Base-by-base conservation (phyloP, 148 eudicot species). In the Polygonum aviculare region DNA sequence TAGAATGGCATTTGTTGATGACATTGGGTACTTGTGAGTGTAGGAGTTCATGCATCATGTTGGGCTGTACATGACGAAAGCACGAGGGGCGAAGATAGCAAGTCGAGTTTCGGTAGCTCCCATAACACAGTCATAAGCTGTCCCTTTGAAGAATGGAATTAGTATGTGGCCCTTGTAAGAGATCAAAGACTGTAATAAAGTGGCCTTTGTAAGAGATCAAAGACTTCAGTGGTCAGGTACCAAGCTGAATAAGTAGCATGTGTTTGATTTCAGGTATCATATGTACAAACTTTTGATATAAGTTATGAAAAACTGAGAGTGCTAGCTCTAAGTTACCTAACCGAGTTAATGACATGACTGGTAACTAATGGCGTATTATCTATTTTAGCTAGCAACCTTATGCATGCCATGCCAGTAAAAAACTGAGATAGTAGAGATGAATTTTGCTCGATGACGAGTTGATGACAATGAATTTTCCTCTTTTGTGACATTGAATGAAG, bases 31-130 rank as follows among this genome's bases (percentile, higher is more conserved):
- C 40, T 47, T 55, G 16, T 69, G 44, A 74, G 31, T 63, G 82
- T 83, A 89, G 92, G 92, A 84, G 76, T 76, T 89, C 77, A 89
- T 89, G 92, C 92, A 89, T 41, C 92, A 89, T 79, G 78, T 89
- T 44, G 92, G 92, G 55, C 87, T 89, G 14, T 89, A 82, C 83
- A 89, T 89, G 90, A 90, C 92, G 40, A 85, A 85, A 80, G 85
- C 75, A 59, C 79, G 92, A 78, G 90, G 92, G 26, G 92, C 90
- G 1, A 89, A 84, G 84, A 81, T 89, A 69, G 90, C 82, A 7
- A 75, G 73, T 74, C 77, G 59, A 49, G 83, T 87, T 26, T 36
- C 78, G 9, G 57, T 78, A 33, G 47, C 69, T 63, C 74, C 70
- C 33, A 76, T 52, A 14, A 65, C 52, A 31, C 76, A 73, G 59